Base-by-base conservation (phyloP, 139 green algal genomes). In the Chlamydomonas schloesseri region DNA sequence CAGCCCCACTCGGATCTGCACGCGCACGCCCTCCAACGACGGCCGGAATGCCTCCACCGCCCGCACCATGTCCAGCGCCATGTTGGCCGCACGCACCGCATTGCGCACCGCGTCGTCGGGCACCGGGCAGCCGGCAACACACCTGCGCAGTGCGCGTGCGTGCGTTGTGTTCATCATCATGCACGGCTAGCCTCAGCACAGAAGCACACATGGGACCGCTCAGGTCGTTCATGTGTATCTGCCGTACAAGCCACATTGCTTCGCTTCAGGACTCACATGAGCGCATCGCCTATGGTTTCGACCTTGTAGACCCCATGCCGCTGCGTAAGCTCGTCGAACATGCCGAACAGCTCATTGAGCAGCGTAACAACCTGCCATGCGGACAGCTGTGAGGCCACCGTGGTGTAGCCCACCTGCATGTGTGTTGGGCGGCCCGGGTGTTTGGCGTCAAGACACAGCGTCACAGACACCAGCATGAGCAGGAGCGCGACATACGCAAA, bases 301-400 rank as follows among this genome's bases (percentile, higher is more conserved):
- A 80, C 81, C 70, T 87, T 87, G 81, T 87, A 87, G 2, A 87
- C 81, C 1, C 81, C 81, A 57, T 87, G 65, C 0, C 33, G 31
- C 10, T 64, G 18, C 15, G 57, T 71, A 8, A 87, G 55, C 28
- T 74, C 81, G 29, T 87, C 81, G 21, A 87, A 87, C 31, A 81
- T 46, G 26, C 14, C 72, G 81, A 81, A 87, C 24, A 87, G 70
- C 81, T 87, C 81, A 36, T 87, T 87, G 9, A 87, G 81, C 55
- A 87, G 70, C 33, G 47, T 87, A 17, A 87, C 71, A 0, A 87
- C 81, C 81, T 87, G 60, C 24, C 60, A 67, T 2, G 60, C 28
- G 60, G 60, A 60, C 55, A 24, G 55, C 55, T 60, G 17, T 3
- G 55, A 60, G 17, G 64, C 64, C 11, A 70, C 28, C 13, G 24